Percentiles rank a stretch among this genome's conserved stretches.
These are phyloP conservation scores for Mycena galericulata DNA, from an alignment of 768 basidiomycete species.

Conservation along the genomic window DNA sequence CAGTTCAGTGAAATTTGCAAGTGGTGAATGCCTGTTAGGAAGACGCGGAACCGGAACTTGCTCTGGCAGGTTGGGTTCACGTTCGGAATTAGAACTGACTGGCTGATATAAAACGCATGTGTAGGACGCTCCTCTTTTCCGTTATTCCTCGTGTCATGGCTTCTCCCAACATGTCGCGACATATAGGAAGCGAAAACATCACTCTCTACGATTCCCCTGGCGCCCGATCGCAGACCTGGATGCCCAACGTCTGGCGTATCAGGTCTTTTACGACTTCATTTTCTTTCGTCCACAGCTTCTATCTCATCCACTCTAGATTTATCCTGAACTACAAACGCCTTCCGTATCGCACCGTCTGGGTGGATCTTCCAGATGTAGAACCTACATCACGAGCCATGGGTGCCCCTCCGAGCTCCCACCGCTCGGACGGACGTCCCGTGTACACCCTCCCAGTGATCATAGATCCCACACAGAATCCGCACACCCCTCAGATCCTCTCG, in stretches of 20 bases:
- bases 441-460: too few species aligned
- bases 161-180: not conserved
- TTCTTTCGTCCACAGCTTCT: not conserved
- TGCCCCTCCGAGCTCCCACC: slow-evolving; percentile 66
- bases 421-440: slow-evolving; percentile 59
- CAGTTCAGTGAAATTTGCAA: too few species aligned
- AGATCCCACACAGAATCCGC: slow-evolving; percentile 25
- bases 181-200: not conserved
- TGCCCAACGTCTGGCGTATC: slow-evolving; percentile 66
- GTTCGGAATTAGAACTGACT: too few species aligned
- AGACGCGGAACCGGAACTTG: too few species aligned
- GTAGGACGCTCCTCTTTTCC: too few species aligned
- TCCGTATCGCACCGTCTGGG: slow-evolving; percentile 74
- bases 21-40: too few species aligned
- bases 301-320: not conserved
- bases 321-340: slow-evolving; percentile 73
- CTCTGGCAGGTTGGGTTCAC: too few species aligned
- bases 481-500: slow-evolving; percentile 64
- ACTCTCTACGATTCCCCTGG: not conserved
- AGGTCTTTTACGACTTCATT: slow-evolving; percentile 55
- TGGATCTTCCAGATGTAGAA: slow-evolving; percentile 78
- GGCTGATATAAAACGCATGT: too few species aligned
- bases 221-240: not conserved
- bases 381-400: slow-evolving; percentile 65
- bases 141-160: too few species aligned